These are phyloP conservation scores for Backusella sp. DNA, from an alignment of 192 early-diverging fungal species.

Conservation along the genomic window DNA sequence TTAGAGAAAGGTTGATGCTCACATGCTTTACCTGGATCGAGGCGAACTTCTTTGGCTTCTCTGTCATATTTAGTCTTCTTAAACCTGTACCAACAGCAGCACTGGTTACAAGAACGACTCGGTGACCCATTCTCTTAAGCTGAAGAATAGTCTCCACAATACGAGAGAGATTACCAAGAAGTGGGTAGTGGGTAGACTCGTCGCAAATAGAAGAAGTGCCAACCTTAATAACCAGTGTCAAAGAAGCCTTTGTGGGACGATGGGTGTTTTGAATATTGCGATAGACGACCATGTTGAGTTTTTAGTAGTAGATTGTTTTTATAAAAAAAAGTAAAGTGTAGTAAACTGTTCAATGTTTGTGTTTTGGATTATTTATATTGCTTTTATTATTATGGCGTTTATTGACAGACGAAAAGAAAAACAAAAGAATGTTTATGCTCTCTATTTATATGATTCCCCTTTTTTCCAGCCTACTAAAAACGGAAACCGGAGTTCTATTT, in stretches of 20 bases:
- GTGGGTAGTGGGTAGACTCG: slow-evolving; percentile 83
- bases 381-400: neutral
- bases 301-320: no score
- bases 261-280: slow-evolving; percentile 32
- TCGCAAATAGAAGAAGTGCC: slow-evolving; percentile 97
- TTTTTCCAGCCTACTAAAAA: slow-evolving; percentile 13
- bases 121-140: slow-evolving; percentile 75
- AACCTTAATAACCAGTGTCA: slow-evolving; percentile 89
- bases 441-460: slow-evolving; percentile 1
- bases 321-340: neutral
- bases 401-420: slow-evolving; percentile 4
- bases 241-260: slow-evolving; percentile 32
- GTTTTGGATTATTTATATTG: slow-evolving; percentile 5
- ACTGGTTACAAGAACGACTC: slow-evolving; percentile 89
- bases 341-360: neutral
- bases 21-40: slow-evolving; percentile 55
- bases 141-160: slow-evolving; percentile 91
- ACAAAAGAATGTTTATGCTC: slow-evolving; percentile 7
- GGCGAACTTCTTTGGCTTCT: slow-evolving; percentile 81
- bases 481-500: neutral
- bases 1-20: neutral
- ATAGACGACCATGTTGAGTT: slow-evolving; percentile 20
- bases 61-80: slow-evolving; percentile 68
- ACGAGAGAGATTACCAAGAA: slow-evolving; percentile 82
- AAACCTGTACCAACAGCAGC: slow-evolving; percentile 94